Conservation (phyloP, 495 filamentous ascomycete species). For the Chaetomium fimeti region DNA sequence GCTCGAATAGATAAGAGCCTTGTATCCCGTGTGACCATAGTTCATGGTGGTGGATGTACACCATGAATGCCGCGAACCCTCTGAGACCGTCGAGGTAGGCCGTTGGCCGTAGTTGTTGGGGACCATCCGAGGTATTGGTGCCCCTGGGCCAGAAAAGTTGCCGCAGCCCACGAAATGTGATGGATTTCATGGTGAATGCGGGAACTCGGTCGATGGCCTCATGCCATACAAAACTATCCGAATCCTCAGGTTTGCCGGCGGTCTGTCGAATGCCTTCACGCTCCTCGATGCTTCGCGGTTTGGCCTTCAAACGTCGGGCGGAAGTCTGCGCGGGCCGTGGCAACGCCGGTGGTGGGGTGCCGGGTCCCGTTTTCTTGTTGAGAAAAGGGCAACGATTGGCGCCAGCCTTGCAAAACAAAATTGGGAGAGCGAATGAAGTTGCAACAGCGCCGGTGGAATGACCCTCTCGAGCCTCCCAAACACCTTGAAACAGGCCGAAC, state of each 20-base stretch:
- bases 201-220: background rate
- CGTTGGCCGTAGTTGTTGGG: conserved; percentile 34
- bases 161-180: conserved; percentile 27
- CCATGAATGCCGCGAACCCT: conserved; percentile 47
- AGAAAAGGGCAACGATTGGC: conserved; percentile 1
- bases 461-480: background rate
- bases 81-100: conserved; percentile 51
- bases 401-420: background rate
- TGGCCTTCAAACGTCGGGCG: background rate
- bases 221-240: conserved; percentile 3
- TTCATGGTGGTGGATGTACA: conserved; percentile 49
- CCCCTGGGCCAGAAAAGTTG: conserved; percentile 28
- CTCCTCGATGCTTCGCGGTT: background rate
- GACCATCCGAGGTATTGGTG: conserved; percentile 10
- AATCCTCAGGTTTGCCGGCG: background rate
- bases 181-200: conserved; percentile 24
- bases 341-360: background rate
- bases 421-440: background rate
- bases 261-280: background rate
- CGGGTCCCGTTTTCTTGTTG: background rate
- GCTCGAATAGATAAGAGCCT: conserved; percentile 35
- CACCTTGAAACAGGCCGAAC: background rate
- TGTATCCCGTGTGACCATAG: conserved; percentile 40
- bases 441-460: background rate
- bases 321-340: background rate